Base-by-base conservation (phyloP, 2,329 filamentous ascomycete genomes). In the Scleromitrula shiraiana region DNA sequence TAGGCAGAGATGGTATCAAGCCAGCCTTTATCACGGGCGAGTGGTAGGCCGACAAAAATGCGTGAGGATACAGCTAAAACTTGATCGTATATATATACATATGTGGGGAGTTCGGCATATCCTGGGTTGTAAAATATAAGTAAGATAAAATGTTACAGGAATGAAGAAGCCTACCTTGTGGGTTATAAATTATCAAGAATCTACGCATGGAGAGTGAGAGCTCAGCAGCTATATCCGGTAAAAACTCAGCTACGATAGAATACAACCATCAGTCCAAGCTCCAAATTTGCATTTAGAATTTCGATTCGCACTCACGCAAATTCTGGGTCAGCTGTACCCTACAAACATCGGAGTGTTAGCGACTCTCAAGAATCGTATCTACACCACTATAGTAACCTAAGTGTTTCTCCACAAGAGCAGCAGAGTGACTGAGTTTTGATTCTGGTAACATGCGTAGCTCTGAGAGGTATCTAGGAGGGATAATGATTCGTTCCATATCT, bases 1-100 rank as follows among this genome's bases (percentile, higher is more conserved):
- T 44, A 44, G 3, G 41, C 41, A 19, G 41, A 44, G 5, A 44
- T 15, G n/a, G 22, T 44, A 14, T 37, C 30, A 7, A 60, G 46
- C 58, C 58, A 61, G 17, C 55, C 57, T 20, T 57, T 53, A 2
- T 61, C 52, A 7, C 58, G 38, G 24, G 54, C 56, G 2, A 61
- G 42, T 1, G 55, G 55, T 2, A 42, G 42, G 0, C 58, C 59
- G 36, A 61, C 59, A n/a, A 61, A 62, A 2, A 57, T 50, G 6
- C 59, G 20, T 27, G 32, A 44, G 5, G 41, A 36, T n/a, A 44
- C 41, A 9, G 41, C 23, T 12, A 44, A 22, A 14, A 44, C 12
- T 22, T 36, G 35, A 1, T 20, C 17, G 7, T 37, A 36, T 24
- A 44, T 30, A 44, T 24, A 44, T 27, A 9, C 23, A 17, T 44